Evolutionary conservation across 352 stramenopile genomes (phyloP), one percentile per base, ranked within the genome.

Genomic region (Globisporangium mamillatum): DNA sequence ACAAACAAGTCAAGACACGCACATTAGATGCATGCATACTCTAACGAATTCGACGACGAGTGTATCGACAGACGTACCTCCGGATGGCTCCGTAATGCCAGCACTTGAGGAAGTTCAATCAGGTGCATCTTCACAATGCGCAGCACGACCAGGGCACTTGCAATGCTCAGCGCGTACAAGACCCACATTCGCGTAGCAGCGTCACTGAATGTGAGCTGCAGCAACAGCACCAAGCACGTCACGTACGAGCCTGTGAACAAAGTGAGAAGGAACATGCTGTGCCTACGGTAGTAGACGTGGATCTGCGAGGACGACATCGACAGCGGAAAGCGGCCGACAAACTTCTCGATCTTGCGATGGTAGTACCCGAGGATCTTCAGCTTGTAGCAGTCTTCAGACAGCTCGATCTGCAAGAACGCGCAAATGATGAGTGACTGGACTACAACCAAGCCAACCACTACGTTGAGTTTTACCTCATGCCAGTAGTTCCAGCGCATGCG

Each of bases 351-450:
- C 75, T 91, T 92, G 75, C 84, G 81, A 60, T 92, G 82, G 68
- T 94, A 94, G 65, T 90, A 91, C n/a, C 86, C 86, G 64, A 92
- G 69, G 52, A 94, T 91, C 71, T 90, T 94, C 69, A 94, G 81
- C 58, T 81, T 81, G 75, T 92, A 90, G 54, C 74, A 76, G 34
- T 89, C 82, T 65, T 86, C 82, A 3, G 83, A 81, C 56, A 80
- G 69, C 60, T 90, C 86, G 54, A 93, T 93, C 86, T 93, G 67
- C 41, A 18, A 20, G 16, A 4, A n/a, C 60, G 8, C 20, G 4
- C 12, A 5, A 58, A 52, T 18, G 18, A 65, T 27, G 16, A 29
- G 65, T 27, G 9, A 29, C 44, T 24, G 32, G 12, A 38, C 8
- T 38, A 38, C 32, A 38, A 22, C 20, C 18, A 52, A 52, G 44